Base-by-base conservation (phyloP, 345 rosid genomes). In the Turritis glabra region DNA sequence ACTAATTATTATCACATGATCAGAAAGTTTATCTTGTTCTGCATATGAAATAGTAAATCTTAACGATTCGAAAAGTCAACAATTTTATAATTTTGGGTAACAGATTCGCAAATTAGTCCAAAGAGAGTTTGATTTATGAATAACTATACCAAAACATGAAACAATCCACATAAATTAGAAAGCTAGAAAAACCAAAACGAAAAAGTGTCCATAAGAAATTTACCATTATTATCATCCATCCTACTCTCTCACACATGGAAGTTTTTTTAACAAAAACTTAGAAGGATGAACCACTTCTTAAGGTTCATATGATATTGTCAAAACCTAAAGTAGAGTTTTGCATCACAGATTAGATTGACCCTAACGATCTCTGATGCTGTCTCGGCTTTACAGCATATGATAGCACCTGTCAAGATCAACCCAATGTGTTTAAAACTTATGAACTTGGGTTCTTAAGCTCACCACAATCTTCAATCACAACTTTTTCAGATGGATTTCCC, bases 401-500 rank as follows among this genome's bases (percentile, higher is more conserved):
- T n/a, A 21, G 46, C n/a, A 56, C 8, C 25, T n/a, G 37, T 9
- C 29, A 48, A 71, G 21, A 72, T 30, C 71, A 41, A 64, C 18
- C 22, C 58, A 56, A 56, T 15, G 19, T 13, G 51, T 57, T 19
- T n/a, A 9, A 48, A 63, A 12, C n/a, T 80, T 6, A n/a, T 29
- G 8, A 61, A 10, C 66, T 59, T 83, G 84, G 81, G 18, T 79
- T 84, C 71, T 87, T 51, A 38, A 88, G 21, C 86, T 89, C 81
- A 51, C 93, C 93, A 58, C 88, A 90, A 60, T 89, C 90, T 78
- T 89, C 97, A 8, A 93, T 82, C 48, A 79, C 83, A 69, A 93
- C 96, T 0, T 77, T 12, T 41, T 87, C 80, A 17, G 76, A 75
- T 14, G 92, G 82, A 5, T 11, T 67, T 25, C 93, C 97, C 7